These are phyloP conservation scores for Rhododendron griersonianum DNA, from an alignment of 148 eudicot genomes.

Conservation along the genomic window DNA sequence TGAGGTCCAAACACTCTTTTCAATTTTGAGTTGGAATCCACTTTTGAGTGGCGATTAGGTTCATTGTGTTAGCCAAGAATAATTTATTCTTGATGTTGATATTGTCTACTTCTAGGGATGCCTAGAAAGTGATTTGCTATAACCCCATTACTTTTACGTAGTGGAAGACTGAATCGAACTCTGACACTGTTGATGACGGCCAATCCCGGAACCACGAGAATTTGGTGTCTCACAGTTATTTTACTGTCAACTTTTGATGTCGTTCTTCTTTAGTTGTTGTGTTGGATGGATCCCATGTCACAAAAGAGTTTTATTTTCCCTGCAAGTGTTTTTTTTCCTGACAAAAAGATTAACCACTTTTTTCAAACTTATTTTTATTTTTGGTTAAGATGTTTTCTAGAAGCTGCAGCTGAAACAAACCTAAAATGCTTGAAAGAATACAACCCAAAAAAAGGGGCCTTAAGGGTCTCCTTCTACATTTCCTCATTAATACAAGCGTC, in stretches of 20 bases:
- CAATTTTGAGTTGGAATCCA: background rate
- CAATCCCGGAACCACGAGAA: background rate
- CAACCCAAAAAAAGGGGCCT: background rate
- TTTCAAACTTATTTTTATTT: background rate
- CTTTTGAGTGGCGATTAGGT: background rate
- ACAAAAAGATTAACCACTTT: background rate
- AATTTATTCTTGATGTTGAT: background rate
- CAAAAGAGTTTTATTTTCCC: background rate
- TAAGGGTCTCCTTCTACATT: background rate
- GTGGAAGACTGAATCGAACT: background rate
- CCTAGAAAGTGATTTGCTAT: background rate
- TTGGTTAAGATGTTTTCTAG: background rate
- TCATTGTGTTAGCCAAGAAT: background rate
- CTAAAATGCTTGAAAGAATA: background rate
- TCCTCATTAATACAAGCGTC: background rate
- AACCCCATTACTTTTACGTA: background rate
- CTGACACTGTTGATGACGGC: background rate
- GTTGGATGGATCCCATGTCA: background rate
- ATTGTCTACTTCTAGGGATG: background rate
- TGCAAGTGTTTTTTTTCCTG: background rate
- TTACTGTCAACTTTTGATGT: background rate
- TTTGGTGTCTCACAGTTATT: background rate
- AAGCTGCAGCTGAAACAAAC: background rate
- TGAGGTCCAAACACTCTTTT: background rate
- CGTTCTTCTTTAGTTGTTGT: background rate